These are phyloP conservation scores for Backusella sp. DNA, from an alignment of 192 early-diverging fungal species.

Conservation along the genomic window DNA sequence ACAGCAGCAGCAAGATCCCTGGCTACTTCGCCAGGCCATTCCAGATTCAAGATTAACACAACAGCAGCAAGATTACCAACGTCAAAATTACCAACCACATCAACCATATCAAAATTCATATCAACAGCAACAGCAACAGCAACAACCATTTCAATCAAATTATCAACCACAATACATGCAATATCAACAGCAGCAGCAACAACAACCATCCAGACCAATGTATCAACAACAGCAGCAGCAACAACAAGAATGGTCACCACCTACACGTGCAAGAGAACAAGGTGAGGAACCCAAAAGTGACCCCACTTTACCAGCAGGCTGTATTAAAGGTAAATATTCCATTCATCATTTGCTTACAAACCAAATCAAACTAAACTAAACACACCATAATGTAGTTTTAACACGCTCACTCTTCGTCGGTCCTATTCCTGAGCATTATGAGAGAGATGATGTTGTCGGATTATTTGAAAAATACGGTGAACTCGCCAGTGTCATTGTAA, in stretches of 20 bases:
- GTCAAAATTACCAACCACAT: neutral
- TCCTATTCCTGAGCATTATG: conserved; percentile 25
- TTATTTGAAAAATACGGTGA: conserved; percentile 31
- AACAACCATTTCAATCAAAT: neutral
- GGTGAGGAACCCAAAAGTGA: conserved; percentile 17
- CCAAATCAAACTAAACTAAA: neutral
- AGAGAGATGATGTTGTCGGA: conserved; percentile 22
- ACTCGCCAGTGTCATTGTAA: conserved; percentile 36
- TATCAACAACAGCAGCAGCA: neutral
- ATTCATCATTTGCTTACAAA: neutral
- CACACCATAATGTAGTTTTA: conserved; percentile 18
- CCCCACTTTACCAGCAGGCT: conserved; percentile 19
- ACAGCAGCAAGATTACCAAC: neutral
- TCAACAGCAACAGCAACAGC: neutral
- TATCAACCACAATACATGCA: neutral
- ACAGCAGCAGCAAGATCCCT: conserved; percentile 2
- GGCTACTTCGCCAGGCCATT: neutral
- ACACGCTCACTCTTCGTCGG: conserved; percentile 40
- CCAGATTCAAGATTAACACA: conserved; percentile 1
- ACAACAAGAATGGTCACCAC: neutral
- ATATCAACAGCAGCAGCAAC: conserved; percentile 4
- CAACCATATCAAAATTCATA: conserved; percentile 1
- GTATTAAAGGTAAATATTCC: conserved; percentile 28
- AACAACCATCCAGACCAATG: neutral
- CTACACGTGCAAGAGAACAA: neutral